Evolutionary conservation across 805 yeast species (phyloP), one percentile per base, ranked within the genome.

Genomic region (Saccharomyces eubayanus): DNA sequence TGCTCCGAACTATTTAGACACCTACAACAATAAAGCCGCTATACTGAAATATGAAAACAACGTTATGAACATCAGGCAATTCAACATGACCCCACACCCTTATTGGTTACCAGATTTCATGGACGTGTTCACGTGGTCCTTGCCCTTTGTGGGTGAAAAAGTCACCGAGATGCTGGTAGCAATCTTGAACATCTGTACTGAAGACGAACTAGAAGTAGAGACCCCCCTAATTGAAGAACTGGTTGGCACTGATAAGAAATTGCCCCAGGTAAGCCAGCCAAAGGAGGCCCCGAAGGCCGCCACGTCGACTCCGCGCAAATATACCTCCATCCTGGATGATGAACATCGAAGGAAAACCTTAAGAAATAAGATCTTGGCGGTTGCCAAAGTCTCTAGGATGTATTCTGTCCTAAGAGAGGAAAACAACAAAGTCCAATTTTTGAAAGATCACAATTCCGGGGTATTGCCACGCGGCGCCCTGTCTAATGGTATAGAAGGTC

Each of bases 81-180:
- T 94, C 76, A 90, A 91, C 70, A 73, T 85, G 63, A 83, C 90
- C 29, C 96, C 96, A 5, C 98, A 92, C 71, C 99, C 99, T 0
- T 92, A 94, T 72, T 90, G 96, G 89, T 76, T 94, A 60, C 98
- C 98, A 6, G 90, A 90, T 69, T 89, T 91, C 63, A 89, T 91
- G 96, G 97, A 94, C 69, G 96, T 92, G 6, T 92, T 92, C 70
- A 86, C 96, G 10, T 94, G 98, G 98, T 88, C 97, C 1, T 75
- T 92, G 54, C 99, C 98, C 6, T 92, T 94, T 74, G 97, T 94
- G 27, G 98, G 97, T 21, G 97, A 92, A 68, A 89, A 94, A 66
- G 87, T 91, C 52, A 88, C 96, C 12, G 98, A 94, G 67, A 91
- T 92, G 86, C 77, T 92, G 65, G 87, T 89, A 24, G 81, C 94